phyloP scores from a whole-genome alignment of 2,329 filamentous ascomycete species.

The Claviceps pazoutovae region DNA sequence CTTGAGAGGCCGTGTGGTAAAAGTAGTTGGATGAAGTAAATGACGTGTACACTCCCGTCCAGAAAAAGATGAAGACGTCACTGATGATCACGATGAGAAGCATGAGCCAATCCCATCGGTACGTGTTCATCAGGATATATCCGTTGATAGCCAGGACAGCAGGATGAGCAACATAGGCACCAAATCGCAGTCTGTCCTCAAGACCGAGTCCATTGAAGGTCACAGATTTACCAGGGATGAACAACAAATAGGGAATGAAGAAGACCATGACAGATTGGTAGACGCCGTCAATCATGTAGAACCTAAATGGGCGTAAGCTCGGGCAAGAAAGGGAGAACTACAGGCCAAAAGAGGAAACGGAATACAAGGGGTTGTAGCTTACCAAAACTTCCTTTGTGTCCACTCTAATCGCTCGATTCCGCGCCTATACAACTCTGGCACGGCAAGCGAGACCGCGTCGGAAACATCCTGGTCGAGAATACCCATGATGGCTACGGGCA shows the following conservation, averaged over 20 bases:
- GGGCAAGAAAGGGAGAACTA: too few relatives aligned
- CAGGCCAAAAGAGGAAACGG: too few relatives aligned
- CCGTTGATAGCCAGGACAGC: slow-evolving; percentile 80
- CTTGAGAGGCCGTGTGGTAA: slow-evolving; percentile 63
- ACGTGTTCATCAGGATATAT: slow-evolving; percentile 92
- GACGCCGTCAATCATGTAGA: slow-evolving; percentile 87
- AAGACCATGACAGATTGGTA: slow-evolving; percentile 93
- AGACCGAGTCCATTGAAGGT: slow-evolving; percentile 62
- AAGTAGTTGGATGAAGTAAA: slow-evolving; percentile 39
- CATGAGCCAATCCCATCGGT: slow-evolving; percentile 97
- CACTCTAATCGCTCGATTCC: slow-evolving; percentile 95
- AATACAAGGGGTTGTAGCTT: slow-evolving; percentile 18
- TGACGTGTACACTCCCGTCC: slow-evolving; percentile 74
- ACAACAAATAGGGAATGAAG: slow-evolving; percentile 80
- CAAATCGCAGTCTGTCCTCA: slow-evolving; percentile 69
- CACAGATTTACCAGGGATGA: slow-evolving; percentile 53
- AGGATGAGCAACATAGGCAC: slow-evolving; percentile 72
- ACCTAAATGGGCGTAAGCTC: slow-evolving; percentile 32
- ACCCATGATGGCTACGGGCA: slow-evolving; percentile 91
- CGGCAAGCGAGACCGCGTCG: slow-evolving; percentile 82
- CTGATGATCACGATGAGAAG: slow-evolving; percentile 69
- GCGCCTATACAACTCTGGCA: slow-evolving; percentile 87
- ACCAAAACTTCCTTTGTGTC: slow-evolving; percentile 96
- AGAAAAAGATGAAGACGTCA: slow-evolving; percentile 80
- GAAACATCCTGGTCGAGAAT: slow-evolving; percentile 94